Percentiles rank a stretch among this genome's conserved stretches.
Conservation (phyloP, 1,284 basidiomycete species). For the Hymenochaete sp. region DNA sequence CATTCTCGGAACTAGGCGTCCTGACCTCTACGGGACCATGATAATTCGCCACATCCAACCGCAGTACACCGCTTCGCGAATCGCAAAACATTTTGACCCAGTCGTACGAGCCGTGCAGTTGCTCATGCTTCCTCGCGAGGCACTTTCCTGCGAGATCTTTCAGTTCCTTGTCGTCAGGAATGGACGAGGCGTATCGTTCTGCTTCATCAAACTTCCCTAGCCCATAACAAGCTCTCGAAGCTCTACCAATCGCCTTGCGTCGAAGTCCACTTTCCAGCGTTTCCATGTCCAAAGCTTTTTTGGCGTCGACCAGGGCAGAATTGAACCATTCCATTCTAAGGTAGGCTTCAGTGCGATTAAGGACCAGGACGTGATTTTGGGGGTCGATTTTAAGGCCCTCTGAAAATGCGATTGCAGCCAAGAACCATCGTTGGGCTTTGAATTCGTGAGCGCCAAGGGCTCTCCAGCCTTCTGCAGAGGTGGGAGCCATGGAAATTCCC, state of each 20-base stretch:
- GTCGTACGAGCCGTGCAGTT: slow-evolving; percentile 7
- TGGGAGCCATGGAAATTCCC: slow-evolving; percentile 5
- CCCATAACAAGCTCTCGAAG: slow-evolving; percentile 8
- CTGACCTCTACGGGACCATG: slow-evolving; percentile 10
- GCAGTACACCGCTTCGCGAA: neutral
- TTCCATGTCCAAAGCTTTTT: neutral
- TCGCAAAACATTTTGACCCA: slow-evolving; percentile 4
- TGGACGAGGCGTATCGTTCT: neutral
- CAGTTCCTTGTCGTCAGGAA: slow-evolving; percentile 4
- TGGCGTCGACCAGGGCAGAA: slow-evolving; percentile 11
- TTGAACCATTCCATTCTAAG: slow-evolving; percentile 11
- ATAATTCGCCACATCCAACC: slow-evolving; percentile 10
- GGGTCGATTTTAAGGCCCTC: slow-evolving; percentile 7
- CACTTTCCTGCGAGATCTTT: slow-evolving; percentile 1
- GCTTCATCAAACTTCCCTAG: slow-evolving; percentile 2
- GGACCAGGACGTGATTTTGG: neutral
- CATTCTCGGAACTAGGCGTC: slow-evolving; percentile 1
- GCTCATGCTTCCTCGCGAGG: neutral
- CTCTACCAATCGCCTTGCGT: slow-evolving; percentile 11
- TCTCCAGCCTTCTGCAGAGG: slow-evolving; percentile 3
- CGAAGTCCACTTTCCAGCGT: neutral
- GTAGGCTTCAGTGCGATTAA: slow-evolving; percentile 13
- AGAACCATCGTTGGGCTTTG: slow-evolving; percentile 8
- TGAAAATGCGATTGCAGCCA: slow-evolving; percentile 8
- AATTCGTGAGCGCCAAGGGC: slow-evolving; percentile 6